A percentile compares a stretch with the other conserved stretches of the same genome.
These are phyloP conservation scores for Hordeum vulgare DNA, from an alignment of 176 grass and related monocot species.

Conservation along the genomic window MorexV3_pseudomolecules_assembly NC_058521.1:412459004-412459503, in stretches of 20 bases:
- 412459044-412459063: conserved; percentile 64
- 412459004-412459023: conserved; percentile 78
- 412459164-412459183: conserved; percentile 52
- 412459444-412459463: conserved; percentile 54
- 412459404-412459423: conserved; percentile 48
- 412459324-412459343: conserved; percentile 47
- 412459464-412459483: conserved; percentile 31
- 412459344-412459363: conserved; percentile 53
- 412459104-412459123: conserved; percentile 63
- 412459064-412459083: conserved; percentile 92
- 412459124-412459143: conserved; percentile 68
- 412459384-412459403: conserved; percentile 38
- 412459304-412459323: conserved; percentile 61
- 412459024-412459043: conserved; percentile 78
- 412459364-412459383: conserved; percentile 61
- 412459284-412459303: conserved; percentile 61
- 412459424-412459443: conserved; percentile 53
- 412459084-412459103: conserved; percentile 61
- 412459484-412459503: conserved; percentile 45
- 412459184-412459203: conserved; percentile 53
- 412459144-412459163: conserved; percentile 70
- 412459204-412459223: conserved; percentile 60
- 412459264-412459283: conserved; percentile 46
- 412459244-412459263: conserved; percentile 56
- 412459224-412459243: conserved; percentile 75